A percentile compares a stretch with the other conserved stretches of the same genome.
These are phyloP conservation scores for Saccharum hybrid DNA, from an alignment of 202 grass and related monocot species.

Conservation along the genomic window DNA sequence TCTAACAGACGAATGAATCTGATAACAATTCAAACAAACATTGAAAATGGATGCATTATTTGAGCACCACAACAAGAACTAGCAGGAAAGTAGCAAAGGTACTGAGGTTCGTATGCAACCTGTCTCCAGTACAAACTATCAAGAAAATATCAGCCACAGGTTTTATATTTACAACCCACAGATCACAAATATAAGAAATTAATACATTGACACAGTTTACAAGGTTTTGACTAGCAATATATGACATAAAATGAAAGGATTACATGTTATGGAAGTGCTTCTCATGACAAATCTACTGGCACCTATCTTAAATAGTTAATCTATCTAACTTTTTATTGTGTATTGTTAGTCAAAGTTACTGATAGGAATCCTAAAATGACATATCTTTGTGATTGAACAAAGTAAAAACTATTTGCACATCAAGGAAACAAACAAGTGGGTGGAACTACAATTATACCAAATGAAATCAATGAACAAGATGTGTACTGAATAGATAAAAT, in stretches of 20 bases:
- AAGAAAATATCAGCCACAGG: neutral
- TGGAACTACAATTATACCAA: neutral
- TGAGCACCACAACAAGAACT: neutral
- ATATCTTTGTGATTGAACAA: neutral
- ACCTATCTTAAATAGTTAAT: too few species aligned
- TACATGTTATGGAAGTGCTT: too few species aligned
- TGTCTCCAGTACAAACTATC: neutral
- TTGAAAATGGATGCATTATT: slow-evolving; percentile 27
- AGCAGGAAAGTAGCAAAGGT: slow-evolving; percentile 9
- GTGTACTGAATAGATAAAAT: neutral
- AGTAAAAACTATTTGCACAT: slow-evolving; percentile 25
- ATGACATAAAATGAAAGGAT: too few species aligned
- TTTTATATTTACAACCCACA: neutral
- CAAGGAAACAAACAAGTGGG: neutral
- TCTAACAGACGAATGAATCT: slow-evolving; percentile 2
- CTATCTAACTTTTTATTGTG: too few species aligned
- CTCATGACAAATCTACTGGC: too few species aligned
- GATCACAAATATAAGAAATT: too few species aligned
- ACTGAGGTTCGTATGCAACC: slow-evolving; percentile 22
- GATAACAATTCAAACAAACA: slow-evolving; percentile 21
- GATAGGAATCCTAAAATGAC: neutral
- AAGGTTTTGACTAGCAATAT: too few species aligned
- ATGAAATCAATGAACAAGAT: slow-evolving; percentile 31
- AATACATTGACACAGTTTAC: too few species aligned
- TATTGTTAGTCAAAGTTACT: neutral